These are phyloP conservation scores for Phytomonas francai DNA, from an alignment of 208 protist genomes.

Conservation along the genomic window DNA sequence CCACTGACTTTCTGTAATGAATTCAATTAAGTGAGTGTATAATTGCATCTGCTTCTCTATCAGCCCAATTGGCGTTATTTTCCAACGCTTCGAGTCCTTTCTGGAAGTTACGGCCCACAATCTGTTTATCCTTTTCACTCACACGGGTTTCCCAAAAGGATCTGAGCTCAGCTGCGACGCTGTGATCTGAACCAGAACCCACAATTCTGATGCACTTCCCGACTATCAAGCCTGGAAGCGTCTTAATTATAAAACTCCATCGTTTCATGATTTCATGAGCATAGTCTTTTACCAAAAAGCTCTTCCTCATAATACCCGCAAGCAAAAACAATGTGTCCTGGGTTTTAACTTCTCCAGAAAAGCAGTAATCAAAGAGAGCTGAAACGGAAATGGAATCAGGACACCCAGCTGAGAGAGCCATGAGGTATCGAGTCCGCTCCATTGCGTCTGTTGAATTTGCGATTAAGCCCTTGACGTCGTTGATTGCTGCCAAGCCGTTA, in stretches of 20 bases:
- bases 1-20: not conserved
- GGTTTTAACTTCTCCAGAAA: slow-evolving; percentile 56
- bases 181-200: slow-evolving; percentile 27
- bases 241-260: slow-evolving; percentile 33
- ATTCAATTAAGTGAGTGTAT: slow-evolving; percentile 6
- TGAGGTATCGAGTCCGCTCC: slow-evolving; percentile 46
- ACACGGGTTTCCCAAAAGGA: slow-evolving; percentile 30
- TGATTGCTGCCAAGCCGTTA: slow-evolving; percentile 27
- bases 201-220: slow-evolving; percentile 41
- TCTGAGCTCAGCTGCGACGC: slow-evolving; percentile 29
- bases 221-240: slow-evolving; percentile 41
- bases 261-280: slow-evolving; percentile 27
- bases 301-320: slow-evolving; percentile 23
- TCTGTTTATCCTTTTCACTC: slow-evolving; percentile 26
- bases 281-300: slow-evolving; percentile 20
- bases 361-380: slow-evolving; percentile 44
- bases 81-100: slow-evolving; percentile 46
- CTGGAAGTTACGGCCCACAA: slow-evolving; percentile 35
- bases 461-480: slow-evolving; percentile 38
- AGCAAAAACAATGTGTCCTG: slow-evolving; percentile 59
- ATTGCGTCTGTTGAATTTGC: slow-evolving; percentile 31
- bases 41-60: slow-evolving; percentile 22
- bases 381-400: slow-evolving; percentile 21
- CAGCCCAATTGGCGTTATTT: slow-evolving; percentile 32
- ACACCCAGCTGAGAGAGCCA: slow-evolving; percentile 30